Evolutionary conservation across 495 filamentous ascomycete genomes (phyloP).

Genomic region (Aspergillus nidulans): DNA sequence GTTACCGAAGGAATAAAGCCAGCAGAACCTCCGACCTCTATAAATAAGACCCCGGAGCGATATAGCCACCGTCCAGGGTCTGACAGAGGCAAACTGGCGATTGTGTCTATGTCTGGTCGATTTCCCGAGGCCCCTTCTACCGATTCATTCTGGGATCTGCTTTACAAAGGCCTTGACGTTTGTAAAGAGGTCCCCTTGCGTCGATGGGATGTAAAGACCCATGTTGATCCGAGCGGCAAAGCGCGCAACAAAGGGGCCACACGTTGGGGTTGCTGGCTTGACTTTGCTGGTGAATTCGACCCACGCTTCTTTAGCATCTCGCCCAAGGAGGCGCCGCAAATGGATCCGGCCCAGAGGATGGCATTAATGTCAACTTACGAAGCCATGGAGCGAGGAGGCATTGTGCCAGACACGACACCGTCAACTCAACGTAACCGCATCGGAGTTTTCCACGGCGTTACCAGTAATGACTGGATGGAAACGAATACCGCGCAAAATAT

Average conservation of each 20-base stretch:
- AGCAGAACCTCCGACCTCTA: neutral
- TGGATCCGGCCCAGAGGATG: neutral
- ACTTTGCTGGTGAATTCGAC: conserved; percentile 79
- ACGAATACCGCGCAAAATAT: conserved; percentile 48
- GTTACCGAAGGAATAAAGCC: neutral
- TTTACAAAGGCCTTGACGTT: conserved; percentile 59
- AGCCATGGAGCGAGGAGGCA: neutral
- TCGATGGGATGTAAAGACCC: conserved; percentile 72
- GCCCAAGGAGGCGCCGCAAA: neutral
- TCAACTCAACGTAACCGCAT: neutral
- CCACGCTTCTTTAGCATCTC: conserved; percentile 83
- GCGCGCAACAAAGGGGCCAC: conserved; percentile 76
- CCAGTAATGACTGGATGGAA: neutral
- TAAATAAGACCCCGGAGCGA: neutral
- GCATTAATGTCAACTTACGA: neutral
- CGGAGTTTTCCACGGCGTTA: neutral
- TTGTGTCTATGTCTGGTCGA: conserved; percentile 70
- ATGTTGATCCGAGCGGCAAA: conserved; percentile 72
- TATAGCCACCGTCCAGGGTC: neutral
- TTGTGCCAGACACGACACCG: neutral
- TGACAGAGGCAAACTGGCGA: conserved; percentile 49
- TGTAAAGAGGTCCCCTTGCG: conserved; percentile 55
- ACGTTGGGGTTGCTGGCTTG: conserved; percentile 81
- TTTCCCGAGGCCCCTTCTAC: conserved; percentile 64
- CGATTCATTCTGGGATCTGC: conserved; percentile 68